phyloP scores from a whole-genome alignment of 768 basidiomycete species.

The Hydnomerulius pinastri region DNA sequence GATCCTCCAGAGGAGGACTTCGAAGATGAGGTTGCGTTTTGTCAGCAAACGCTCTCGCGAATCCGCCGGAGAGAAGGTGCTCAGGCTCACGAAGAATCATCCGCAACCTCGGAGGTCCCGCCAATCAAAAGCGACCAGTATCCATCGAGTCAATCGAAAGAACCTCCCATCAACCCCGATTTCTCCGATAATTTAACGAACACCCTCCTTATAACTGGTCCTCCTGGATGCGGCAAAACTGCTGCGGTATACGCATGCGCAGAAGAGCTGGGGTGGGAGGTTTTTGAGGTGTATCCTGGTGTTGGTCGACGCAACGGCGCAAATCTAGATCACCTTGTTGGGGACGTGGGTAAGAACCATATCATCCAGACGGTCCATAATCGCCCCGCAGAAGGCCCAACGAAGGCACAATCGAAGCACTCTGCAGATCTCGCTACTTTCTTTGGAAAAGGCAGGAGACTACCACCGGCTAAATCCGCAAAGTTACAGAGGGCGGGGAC shows the following conservation, averaged over 20 bases:
- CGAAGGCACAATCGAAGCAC: conserved; percentile 8
- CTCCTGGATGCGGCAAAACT: conserved; percentile 87
- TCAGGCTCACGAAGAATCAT: conserved; percentile 1
- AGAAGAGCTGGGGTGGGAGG: conserved; percentile 90
- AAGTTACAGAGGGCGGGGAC: conserved; percentile 14
- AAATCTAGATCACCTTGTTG: conserved; percentile 77
- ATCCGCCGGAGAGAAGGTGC: conserved; percentile 11
- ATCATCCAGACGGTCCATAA: conserved; percentile 50
- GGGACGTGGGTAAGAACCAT: conserved; percentile 94
- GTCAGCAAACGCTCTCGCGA: conserved; percentile 22
- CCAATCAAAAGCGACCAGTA: conserved; percentile 6
- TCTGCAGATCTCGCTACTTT: conserved; percentile 15
- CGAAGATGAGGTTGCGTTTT: conserved; percentile 35
- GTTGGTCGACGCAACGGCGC: conserved; percentile 85
- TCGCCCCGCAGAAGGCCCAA: conserved; percentile 6
- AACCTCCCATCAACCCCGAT: conserved; percentile 12
- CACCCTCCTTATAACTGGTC: conserved; percentile 83
- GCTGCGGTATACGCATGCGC: conserved; percentile 93
- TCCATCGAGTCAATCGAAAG: conserved; percentile 10
- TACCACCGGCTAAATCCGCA: not conserved
- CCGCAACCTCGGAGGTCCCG: not conserved
- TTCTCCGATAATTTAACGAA: conserved; percentile 67
- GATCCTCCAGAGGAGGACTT: conserved; percentile 41
- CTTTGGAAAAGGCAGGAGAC: conserved; percentile 14
- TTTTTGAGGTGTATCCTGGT: conserved; percentile 96